Conservation (phyloP, 1,284 basidiomycete genomes). For the Phaffia rhodozyma region DNA sequence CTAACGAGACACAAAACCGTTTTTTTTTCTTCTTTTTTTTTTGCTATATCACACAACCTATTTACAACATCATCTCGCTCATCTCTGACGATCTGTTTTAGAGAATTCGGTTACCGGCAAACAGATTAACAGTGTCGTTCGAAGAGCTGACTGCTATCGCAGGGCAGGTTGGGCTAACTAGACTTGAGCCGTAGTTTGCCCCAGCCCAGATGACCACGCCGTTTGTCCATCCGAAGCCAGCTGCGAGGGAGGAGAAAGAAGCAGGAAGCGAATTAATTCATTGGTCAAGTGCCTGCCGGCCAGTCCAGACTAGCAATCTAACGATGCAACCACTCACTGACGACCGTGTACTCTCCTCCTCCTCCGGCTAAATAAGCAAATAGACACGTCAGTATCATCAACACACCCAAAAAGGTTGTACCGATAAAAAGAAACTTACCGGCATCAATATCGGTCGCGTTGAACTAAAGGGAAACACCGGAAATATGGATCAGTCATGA, state of each 20-base stretch:
- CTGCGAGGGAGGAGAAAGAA: constrained; percentile 32
- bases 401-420: constrained; percentile 4
- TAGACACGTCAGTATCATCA: constrained; percentile 13
- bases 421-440: constrained; percentile 42
- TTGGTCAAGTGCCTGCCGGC: not conserved
- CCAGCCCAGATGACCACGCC: constrained; percentile 44
- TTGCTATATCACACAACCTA: no score
- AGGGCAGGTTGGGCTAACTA: constrained; percentile 57
- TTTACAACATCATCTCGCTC: no score
- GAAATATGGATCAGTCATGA: not conserved
- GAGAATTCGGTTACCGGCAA: no score
- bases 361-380: constrained; percentile 23
- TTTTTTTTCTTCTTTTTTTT: no score
- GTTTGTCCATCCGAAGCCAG: constrained; percentile 85
- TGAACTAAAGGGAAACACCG: constrained; percentile 27
- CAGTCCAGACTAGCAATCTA: not conserved
- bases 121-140: no score
- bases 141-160: constrained; percentile 24
- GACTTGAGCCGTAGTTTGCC: constrained; percentile 49
- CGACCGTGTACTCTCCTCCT: constrained; percentile 21
- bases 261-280: not conserved
- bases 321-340: constrained; percentile 2
- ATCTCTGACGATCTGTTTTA: no score
- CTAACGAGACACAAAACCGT: no score
- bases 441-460: constrained; percentile 56